phyloP scores from a whole-genome alignment of 2,329 filamentous ascomycete species.

The Aspergillus neotritici region DNA sequence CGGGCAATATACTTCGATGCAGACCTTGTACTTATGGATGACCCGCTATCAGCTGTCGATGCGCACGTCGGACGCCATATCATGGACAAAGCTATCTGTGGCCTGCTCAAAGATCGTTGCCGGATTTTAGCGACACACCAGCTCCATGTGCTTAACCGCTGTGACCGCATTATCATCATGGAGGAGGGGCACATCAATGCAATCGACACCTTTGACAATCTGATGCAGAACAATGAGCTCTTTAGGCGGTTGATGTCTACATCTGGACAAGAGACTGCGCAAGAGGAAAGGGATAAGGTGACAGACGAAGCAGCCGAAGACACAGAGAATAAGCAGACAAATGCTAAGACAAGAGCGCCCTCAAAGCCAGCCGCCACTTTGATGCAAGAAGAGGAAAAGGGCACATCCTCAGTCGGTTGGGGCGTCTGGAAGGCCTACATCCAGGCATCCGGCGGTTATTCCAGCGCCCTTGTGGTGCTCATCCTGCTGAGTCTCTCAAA shows the following conservation, averaged over 20 bases:
- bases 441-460: constrained; percentile 60
- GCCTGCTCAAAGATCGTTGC: constrained; percentile 76
- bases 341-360: constrained; percentile 19
- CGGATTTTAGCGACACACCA: constrained; percentile 85
- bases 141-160: constrained; percentile 78
- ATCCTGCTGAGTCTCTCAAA: constrained; percentile 64
- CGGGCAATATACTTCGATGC: constrained; percentile 59
- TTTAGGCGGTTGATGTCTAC: constrained; percentile 42
- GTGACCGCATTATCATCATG: constrained; percentile 86
- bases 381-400: constrained; percentile 43
- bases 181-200: constrained; percentile 73
- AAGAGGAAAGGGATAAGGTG: constrained; percentile 42
- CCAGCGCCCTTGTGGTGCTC: constrained; percentile 56
- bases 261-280: constrained; percentile 29
- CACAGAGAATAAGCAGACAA: constrained; percentile 45
- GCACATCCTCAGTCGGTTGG: constrained; percentile 67
- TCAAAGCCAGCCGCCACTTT: constrained; percentile 10
- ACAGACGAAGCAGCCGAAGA: constrained; percentile 25
- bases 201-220: constrained; percentile 77
- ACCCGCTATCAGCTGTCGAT: constrained; percentile 47
- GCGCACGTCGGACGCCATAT: constrained; percentile 58
- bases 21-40: constrained; percentile 56
- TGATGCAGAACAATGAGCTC: constrained; percentile 56
- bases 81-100: constrained; percentile 83
- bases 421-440: constrained; percentile 69